Conservation (phyloP, 2,329 filamentous ascomycete genomes). For the Alternaria sp. region DNA sequence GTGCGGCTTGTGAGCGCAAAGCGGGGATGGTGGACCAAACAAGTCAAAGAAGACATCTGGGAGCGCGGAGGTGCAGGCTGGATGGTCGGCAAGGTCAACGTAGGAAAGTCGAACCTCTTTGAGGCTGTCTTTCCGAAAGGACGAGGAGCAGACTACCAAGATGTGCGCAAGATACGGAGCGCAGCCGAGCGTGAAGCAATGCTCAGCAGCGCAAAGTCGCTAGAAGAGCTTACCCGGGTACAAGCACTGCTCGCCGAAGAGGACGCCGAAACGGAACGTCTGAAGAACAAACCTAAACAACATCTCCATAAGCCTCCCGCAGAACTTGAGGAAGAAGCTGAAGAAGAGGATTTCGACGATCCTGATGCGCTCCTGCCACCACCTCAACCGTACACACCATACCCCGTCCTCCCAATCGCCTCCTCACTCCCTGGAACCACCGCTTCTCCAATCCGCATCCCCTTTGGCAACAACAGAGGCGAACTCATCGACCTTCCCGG, state of each 20-base stretch:
- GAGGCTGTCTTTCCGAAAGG: slow-evolving; percentile 84
- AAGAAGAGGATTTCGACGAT: slow-evolving; percentile 39
- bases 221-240: slow-evolving; percentile 32
- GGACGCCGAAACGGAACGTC: slow-evolving; percentile 37
- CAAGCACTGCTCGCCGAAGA: slow-evolving; percentile 43
- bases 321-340: slow-evolving; percentile 23
- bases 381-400: slow-evolving; percentile 72
- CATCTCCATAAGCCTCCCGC: slow-evolving; percentile 29
- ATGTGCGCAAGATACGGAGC: slow-evolving; percentile 43
- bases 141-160: slow-evolving; percentile 46
- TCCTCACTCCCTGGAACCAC: slow-evolving; percentile 91
- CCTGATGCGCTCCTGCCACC: slow-evolving; percentile 72
- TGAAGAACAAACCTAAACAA: slow-evolving; percentile 23
- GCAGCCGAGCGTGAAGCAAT: slow-evolving; percentile 43
- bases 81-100: slow-evolving; percentile 98
- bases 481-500: slow-evolving; percentile 95
- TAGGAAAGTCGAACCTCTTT: slow-evolving; percentile 93
- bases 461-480: slow-evolving; percentile 83
- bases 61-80: slow-evolving; percentile 83
- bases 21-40: slow-evolving; percentile 87
- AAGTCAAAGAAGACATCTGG: slow-evolving; percentile 86
- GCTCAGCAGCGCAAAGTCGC: slow-evolving; percentile 32
- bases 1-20: slow-evolving; percentile 85
- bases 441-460: slow-evolving; percentile 90
- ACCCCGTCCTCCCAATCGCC: slow-evolving; percentile 83